Base-by-base conservation (phyloP, 1,284 basidiomycete species). In the Calocybe gambosa region DNA sequence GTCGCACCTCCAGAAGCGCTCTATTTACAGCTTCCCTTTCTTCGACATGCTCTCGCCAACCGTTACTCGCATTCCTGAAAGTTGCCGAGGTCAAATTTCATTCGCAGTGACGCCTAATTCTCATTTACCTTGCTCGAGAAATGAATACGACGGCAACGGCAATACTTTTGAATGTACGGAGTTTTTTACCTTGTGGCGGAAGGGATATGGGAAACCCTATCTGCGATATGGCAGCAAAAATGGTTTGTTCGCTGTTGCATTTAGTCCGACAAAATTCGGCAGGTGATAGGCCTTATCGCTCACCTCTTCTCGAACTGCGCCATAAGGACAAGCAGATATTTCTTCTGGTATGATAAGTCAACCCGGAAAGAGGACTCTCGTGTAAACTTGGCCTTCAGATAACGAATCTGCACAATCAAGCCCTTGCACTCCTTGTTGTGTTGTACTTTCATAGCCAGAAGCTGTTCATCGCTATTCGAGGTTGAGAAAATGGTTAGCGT, bases 311-410 rank as follows among this genome's bases (percentile, higher is more conserved):
- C 85, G 57, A 85, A 83, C 46, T 75, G 73, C 15, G 75, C 62
- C 25, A 89, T 61, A 25, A 89, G 65, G 7, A 78, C 66, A 7
- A 89, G 66, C 19, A 89, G 65, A 59, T 94, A 95, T 43, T 77
- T 70, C 63, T 99, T 99, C 68, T 98, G 95, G 59, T 92, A 84
- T 3, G 77, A 72, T 38, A 98, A 69, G 55, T 86, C 85, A 46
- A 74, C 75, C n/a, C 94, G 78, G 67, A 95, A 79, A 1, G 77
- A 74, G 18, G 83, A 80, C 67, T 99, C 95, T 26, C 95, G 77
- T 1, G 80, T 86, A 65, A 87, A 94, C 61, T 92, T 92, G 39
- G 88, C 85, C 63, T 98, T 95, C 53, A 98, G 76, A 65, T 97
- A 97, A 40, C 78, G 78, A 53, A 97, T 93, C 62, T 96, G 88